Conservation (phyloP, 2,329 filamentous ascomycete genomes). For the Sporothrix phasma region DNA sequence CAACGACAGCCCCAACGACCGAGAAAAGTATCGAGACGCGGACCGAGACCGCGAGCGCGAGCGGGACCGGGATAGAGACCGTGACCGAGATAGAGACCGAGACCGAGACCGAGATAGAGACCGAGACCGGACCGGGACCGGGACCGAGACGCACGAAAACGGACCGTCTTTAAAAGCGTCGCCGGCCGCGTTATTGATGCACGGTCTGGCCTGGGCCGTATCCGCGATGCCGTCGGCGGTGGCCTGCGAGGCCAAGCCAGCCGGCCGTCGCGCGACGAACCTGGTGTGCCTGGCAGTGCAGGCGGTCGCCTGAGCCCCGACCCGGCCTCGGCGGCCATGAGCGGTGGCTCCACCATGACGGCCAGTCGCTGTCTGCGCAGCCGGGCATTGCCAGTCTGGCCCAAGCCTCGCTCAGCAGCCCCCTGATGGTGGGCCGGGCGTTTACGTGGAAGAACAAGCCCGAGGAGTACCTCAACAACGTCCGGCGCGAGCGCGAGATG, state of each 20-base stretch:
- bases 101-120: not conserved
- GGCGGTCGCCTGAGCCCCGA: conserved; percentile 24
- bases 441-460: conserved; percentile 58
- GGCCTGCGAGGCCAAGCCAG: conserved; percentile 42
- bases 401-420: conserved; percentile 31
- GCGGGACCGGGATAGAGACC: not conserved
- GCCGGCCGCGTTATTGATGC: conserved; percentile 72
- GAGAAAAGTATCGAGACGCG: not conserved
- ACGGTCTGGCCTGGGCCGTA: conserved; percentile 69
- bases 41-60: not conserved
- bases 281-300: conserved; percentile 15
- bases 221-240: conserved; percentile 73
- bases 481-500: conserved; percentile 26
- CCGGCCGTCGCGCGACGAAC: conserved; percentile 50
- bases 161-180: conserved; percentile 66
- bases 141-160: conserved; percentile 43
- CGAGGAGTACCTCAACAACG: conserved; percentile 43
- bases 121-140: not conserved
- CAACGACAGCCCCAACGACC: conserved; percentile 38
- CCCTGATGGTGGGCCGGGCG: conserved; percentile 36
- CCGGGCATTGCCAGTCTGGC: conserved; percentile 30
- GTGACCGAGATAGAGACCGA: conserved; percentile 1
- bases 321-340: conserved; percentile 22
- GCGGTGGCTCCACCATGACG: conserved; percentile 12
- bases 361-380: conserved; percentile 6